Percentiles rank a stretch among this genome's conserved stretches.
Conservation (phyloP, 1,284 basidiomycete species). For the Golubevia pallescens region DNA sequence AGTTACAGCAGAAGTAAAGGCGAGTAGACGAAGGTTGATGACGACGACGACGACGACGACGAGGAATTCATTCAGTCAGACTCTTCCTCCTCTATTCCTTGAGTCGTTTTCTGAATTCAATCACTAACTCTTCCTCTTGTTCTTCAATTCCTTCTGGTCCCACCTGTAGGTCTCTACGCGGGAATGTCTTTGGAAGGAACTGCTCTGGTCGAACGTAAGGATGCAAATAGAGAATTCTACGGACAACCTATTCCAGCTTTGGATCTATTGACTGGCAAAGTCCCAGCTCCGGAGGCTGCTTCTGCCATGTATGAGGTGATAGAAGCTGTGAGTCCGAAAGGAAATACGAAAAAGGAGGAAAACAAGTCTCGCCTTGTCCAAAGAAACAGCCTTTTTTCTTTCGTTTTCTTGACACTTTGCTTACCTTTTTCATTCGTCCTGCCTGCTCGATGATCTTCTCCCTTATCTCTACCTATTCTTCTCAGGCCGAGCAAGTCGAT, state of each 20-base stretch:
- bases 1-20: constrained; percentile 94
- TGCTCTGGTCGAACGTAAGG: constrained; percentile 89
- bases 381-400: background rate
- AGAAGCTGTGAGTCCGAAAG: constrained; percentile 68
- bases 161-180: constrained; percentile 80
- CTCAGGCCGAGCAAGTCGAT: constrained; percentile 67
- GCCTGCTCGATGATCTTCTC: background rate
- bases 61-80: background rate
- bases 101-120: constrained; percentile 1
- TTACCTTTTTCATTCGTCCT: background rate
- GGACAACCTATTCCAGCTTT: constrained; percentile 86
- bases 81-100: background rate
- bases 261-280: constrained; percentile 87
- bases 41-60: background rate
- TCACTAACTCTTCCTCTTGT: constrained; percentile 4
- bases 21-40: constrained; percentile 63
- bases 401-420: background rate
- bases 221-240: constrained; percentile 80
- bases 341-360: constrained; percentile 8
- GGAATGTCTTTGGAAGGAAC: constrained; percentile 95
- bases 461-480: background rate
- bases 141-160: constrained; percentile 16
- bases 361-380: background rate
- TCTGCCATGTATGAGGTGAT: constrained; percentile 92
- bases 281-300: constrained; percentile 94